Base-by-base conservation (phyloP, 805 yeast species). In the Candida insectalens region DNA sequence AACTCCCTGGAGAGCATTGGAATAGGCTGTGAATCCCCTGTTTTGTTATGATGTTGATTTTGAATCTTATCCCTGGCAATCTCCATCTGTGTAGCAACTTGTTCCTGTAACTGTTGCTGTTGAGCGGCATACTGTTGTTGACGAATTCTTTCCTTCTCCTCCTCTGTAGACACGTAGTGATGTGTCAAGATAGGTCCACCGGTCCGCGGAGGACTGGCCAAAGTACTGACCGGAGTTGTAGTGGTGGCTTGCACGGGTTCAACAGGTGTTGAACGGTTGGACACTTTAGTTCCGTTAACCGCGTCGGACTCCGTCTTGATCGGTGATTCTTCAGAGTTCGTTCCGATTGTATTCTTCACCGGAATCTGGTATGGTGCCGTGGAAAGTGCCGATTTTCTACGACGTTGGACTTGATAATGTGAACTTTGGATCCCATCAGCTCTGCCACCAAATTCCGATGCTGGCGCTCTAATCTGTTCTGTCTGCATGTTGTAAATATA, bases 1-100 rank as follows among this genome's bases (percentile, higher is more conserved):
- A 83, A 81, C 43, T 79, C 80, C 39, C 82, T 57, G 4, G 72
- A 60, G 32, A 75, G 53, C 38, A 69, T 53, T 7, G 58, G 57
- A n/a, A 43, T 33, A 29, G 25, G 9, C 29, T 9, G 22, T 17
- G 18, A 36, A 16, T 25, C 21, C 28, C 7, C 30, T 8, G 29
- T 30, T 48, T 9, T 73, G 69, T n/a, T 61, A 64, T 2, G 63
- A 55, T 4, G 55, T 25, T 27, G 63, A 17, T 20, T 15, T 12
- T 33, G 36, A 21, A 32, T 18, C 29, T n/a, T 30, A 26, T 27
- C 30, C 23, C 16, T 36, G 27, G 38, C 22, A 20, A 13, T n/a
- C 21, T 22, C 30, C 32, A 19, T 8, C 26, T 20, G 34, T 23
- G 10, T 19, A 21, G 21, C 13, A 19, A 32, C 34, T 33, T 14